A percentile compares a stretch with the other conserved stretches of the same genome.
Conservation (phyloP, 495 filamentous ascomycete genomes). For the Lindgomyces ingoldianus region DNA sequence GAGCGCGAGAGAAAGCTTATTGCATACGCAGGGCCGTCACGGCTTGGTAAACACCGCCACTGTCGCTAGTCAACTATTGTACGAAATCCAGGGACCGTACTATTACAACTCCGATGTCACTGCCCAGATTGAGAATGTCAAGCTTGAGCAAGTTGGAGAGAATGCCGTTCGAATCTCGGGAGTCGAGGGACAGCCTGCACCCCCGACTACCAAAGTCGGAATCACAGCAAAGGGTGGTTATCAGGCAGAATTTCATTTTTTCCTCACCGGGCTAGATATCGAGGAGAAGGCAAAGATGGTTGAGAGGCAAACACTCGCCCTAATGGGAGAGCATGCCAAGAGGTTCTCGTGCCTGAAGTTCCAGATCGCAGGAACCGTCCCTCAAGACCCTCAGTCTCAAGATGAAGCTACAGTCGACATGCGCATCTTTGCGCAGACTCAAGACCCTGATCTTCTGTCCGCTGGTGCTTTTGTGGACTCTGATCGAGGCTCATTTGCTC, state of each 20-base stretch:
- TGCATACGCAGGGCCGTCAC: constrained; percentile 17
- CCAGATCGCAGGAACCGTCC: background rate
- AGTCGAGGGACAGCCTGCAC: constrained; percentile 19
- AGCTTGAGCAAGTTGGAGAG: constrained; percentile 16
- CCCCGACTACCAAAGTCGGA: constrained; percentile 33
- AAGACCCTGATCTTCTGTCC: constrained; percentile 7
- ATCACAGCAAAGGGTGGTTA: constrained; percentile 32
- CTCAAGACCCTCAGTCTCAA: constrained; percentile 6
- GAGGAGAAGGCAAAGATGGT: constrained; percentile 31
- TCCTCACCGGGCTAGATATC: constrained; percentile 26
- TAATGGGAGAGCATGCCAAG: constrained; percentile 17
- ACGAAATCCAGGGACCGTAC: constrained; percentile 27
- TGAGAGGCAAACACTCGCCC: constrained; percentile 16
- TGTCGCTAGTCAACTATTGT: constrained; percentile 15
- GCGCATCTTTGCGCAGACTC: constrained; percentile 15
- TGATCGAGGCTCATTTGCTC: constrained; percentile 23
- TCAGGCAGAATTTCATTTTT: constrained; percentile 26
- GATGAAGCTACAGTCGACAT: constrained; percentile 12
- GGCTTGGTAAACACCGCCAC: constrained; percentile 21
- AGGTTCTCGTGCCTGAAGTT: constrained; percentile 3
- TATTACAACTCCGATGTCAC: constrained; percentile 32
- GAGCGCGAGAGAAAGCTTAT: no score
- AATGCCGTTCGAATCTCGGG: constrained; percentile 23
- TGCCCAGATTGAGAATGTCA: constrained; percentile 25
- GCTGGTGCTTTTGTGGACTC: constrained; percentile 17